A percentile compares a stretch with the other conserved stretches of the same genome.
phyloP scores from a whole-genome alignment of 139 green algal species.

The Marvania coccoides region DNA sequence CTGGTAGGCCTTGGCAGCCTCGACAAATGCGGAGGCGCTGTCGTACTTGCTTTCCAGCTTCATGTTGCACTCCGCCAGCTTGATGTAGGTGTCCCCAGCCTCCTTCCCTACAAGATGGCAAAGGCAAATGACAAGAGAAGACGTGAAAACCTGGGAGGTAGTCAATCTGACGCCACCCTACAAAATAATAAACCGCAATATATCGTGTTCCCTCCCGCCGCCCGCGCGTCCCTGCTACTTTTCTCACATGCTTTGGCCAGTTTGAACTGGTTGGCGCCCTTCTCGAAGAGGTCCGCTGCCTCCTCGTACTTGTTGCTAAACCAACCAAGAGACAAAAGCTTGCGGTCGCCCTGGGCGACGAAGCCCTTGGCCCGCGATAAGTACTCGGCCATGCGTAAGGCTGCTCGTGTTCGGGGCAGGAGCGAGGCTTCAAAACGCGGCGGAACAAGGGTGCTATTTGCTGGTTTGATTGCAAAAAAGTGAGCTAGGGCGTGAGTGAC shows the following conservation, averaged over 20 bases:
- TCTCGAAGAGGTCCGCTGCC: conserved; percentile 85
- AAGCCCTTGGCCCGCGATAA: conserved; percentile 24
- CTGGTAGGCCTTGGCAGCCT: conserved; percentile 76
- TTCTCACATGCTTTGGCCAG: conserved; percentile 74
- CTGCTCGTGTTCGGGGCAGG: no score
- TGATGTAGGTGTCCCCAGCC: conserved; percentile 64
- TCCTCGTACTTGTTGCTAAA: conserved; percentile 92
- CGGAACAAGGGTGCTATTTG: no score
- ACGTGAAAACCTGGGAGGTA: no score
- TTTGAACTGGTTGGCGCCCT: conserved; percentile 93
- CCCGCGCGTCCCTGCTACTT: neutral
- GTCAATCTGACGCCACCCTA: no score
- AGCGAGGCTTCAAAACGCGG: no score
- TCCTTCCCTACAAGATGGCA: conserved; percentile 44
- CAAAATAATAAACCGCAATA: no score
- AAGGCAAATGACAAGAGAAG: neutral
- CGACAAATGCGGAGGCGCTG: conserved; percentile 69
- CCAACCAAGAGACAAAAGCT: conserved; percentile 70
- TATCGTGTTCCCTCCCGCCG: neutral
- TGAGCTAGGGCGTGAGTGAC: no score
- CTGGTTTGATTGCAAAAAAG: no score
- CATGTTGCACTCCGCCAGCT: conserved; percentile 69
- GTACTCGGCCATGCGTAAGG: neutral
- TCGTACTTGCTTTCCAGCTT: conserved; percentile 90
- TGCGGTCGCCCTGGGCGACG: conserved; percentile 75